Conservation (phyloP, 108 stramenopile genomes). For the Discostella stelligeroides region DNA sequence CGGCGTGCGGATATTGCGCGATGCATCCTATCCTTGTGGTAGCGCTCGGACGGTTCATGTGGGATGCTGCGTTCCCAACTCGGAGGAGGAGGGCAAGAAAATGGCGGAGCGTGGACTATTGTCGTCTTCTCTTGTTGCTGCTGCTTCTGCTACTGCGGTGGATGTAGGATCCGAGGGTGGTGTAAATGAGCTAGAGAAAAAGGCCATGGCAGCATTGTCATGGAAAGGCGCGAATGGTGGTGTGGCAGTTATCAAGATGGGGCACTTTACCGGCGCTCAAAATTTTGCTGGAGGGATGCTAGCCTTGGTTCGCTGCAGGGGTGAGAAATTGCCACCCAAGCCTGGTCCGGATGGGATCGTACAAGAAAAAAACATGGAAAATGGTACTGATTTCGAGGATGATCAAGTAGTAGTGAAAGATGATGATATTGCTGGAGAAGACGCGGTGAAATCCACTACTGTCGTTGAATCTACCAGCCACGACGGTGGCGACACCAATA, state of each 20-base stretch:
- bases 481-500: neutral
- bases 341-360: neutral
- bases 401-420: too few relatives aligned
- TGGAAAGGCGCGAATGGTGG: slow-evolving; percentile 38
- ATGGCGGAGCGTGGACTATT: slow-evolving; percentile 37
- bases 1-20: slow-evolving; percentile 33
- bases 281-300: slow-evolving; percentile 41
- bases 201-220: slow-evolving; percentile 2
- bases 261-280: slow-evolving; percentile 29
- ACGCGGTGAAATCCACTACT: too few relatives aligned
- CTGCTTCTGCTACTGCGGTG: too few relatives aligned
- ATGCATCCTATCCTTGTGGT: slow-evolving; percentile 40
- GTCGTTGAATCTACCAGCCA: neutral
- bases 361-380: too few relatives aligned
- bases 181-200: neutral
- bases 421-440: too few relatives aligned
- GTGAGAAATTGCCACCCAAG: neutral
- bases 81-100: slow-evolving; percentile 15
- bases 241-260: slow-evolving; percentile 38
- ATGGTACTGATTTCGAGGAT: too few relatives aligned
- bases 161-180: neutral
- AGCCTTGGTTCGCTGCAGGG: slow-evolving; percentile 11
- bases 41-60: slow-evolving; percentile 41
- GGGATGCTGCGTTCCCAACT: slow-evolving; percentile 26
- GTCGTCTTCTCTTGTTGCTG: neutral